phyloP scores from a whole-genome alignment of 1,139 yeast genomes.

The Magnusiomyces suaveolens region DNA sequence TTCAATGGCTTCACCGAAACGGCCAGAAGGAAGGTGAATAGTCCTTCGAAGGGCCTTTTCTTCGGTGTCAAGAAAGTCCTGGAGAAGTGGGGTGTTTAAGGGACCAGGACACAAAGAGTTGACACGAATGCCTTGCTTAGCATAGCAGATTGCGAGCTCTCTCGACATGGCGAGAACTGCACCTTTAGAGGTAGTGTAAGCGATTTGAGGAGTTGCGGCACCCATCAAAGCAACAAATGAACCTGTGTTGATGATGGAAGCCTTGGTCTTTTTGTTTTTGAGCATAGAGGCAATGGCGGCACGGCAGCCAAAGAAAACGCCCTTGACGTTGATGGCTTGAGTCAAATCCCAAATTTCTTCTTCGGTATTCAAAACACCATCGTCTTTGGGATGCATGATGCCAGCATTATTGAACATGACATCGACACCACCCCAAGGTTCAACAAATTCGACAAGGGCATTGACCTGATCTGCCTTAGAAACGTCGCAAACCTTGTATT shows the following conservation, averaged over 20 bases:
- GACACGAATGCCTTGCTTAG: conserved; percentile 57
- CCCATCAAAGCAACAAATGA: conserved; percentile 52
- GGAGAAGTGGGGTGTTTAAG: conserved; percentile 48
- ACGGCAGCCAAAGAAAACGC: conserved; percentile 51
- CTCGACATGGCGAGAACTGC: conserved; percentile 41
- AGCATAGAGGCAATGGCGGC: conserved; percentile 44
- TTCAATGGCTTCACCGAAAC: conserved; percentile 51
- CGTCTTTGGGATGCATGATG: conserved; percentile 65
- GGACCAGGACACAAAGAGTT: conserved; percentile 63
- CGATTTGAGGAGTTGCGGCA: conserved; percentile 32
- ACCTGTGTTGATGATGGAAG: conserved; percentile 53
- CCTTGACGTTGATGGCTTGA: conserved; percentile 46
- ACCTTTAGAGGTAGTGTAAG: conserved; percentile 37
- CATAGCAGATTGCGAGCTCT: conserved; percentile 59
- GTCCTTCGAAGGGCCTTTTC: conserved; percentile 36
- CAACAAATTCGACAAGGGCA: conserved; percentile 30
- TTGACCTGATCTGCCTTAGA: conserved; percentile 31
- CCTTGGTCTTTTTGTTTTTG: conserved; percentile 38
- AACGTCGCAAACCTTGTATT: conserved; percentile 28
- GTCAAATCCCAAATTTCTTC: conserved; percentile 43
- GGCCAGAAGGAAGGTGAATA: conserved; percentile 48
- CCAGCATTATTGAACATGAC: conserved; percentile 68
- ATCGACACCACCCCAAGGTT: conserved; percentile 47
- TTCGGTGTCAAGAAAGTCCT: conserved; percentile 39
- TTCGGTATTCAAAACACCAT: conserved; percentile 32